Evolutionary conservation across 2,329 filamentous ascomycete species (phyloP), one percentile per base, ranked within the genome.

Genomic region (Annulohypoxylon truncatum): DNA sequence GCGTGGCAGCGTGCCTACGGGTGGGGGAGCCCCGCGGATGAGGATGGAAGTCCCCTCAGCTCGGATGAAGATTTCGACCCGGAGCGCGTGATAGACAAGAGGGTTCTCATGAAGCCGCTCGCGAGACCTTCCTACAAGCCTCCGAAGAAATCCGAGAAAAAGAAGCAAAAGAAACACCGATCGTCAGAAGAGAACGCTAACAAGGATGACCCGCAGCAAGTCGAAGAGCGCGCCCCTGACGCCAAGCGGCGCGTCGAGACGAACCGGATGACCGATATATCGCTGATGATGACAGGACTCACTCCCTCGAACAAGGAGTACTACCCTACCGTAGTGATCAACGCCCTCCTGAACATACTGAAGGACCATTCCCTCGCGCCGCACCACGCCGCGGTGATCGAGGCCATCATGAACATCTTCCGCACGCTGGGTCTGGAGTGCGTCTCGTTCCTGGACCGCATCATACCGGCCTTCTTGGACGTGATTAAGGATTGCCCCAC

Each of bases 341-440:
- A 97, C 74, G 96, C 96, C 1, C 85, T 99, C 9, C 89, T 99
- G 74, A 91, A 94, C 61, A 94, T 99, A 71, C 82, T 99, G 33
- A 96, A 95, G 74, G 96, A 99, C 72, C 89, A 90, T 24, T 98
- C 96, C 0, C 84, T 99, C 3, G 88, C 91, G 10, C 92, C 96
- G 74, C 95, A 97, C 73, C 96, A 99, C 75, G 95, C 94, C 3
- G 89, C 91, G 9, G 95, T 98, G 12, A 96, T 99, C 54, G 96
- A 98, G 77, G 96, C 96, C 4, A 96, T 99, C 73, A 98, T 99
- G 90, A 97, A 93, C 72, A 99, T 99, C 64, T 99, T 99, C 81
- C 92, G 96, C 72, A 99, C 96, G 0, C 86, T 99, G 66, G 96
- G 96, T 1, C 82, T 99, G 72, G 97, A 98, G 77, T 99, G 96